Base-by-base conservation (phyloP, 2,329 filamentous ascomycete genomes). In the Dactylellina leptospora region DNA sequence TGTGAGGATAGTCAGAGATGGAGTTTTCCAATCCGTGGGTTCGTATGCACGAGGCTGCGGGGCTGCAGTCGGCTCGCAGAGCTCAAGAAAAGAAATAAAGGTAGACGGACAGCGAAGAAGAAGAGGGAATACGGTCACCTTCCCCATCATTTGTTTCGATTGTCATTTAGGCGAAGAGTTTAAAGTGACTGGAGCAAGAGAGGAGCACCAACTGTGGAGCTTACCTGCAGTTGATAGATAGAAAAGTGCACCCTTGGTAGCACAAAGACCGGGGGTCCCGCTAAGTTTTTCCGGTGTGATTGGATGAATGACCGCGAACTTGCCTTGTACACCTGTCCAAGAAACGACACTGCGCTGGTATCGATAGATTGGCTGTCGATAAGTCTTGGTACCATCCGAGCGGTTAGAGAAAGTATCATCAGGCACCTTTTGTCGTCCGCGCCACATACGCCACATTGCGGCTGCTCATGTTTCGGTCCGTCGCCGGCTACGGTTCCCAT, bases 21-120 rank as follows among this genome's bases (percentile, higher is more conserved):
- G n/a, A n/a, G n/a, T n/a, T n/a, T 20, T 48, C 45, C 11, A 5
- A 38, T 9, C 20, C 27, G 48, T 47, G 13, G n/a, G 40, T 42
- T 6, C 22, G 27, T 25, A 60, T 60, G 68, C 59, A 54, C 51
- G 59, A 50, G 47, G 36, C 28, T 64, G 68, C 59, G 48, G 11
- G 51, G 68, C 68, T 59, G 59, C 68, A 72, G 53, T 58, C 36
- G 58, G 54, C 59, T 50, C 60, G 56, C 66, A 60, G 68, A 58
- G 36, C 53, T n/a, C 30, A 60, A 54, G n/a, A n/a, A n/a, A n/a
- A n/a, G n/a, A n/a, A n/a, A n/a, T n/a, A n/a, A n/a, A n/a, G n/a
- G n/a, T 30, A n/a, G 9, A 40, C 36, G n/a, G 45, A 23, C 51
- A 27, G 22, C 16, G 11, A 45, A 45, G 40, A 45, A 44, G 22